Evolutionary conservation across 2,329 filamentous ascomycete genomes (phyloP).

Genomic region (Zarea fungicola): DNA sequence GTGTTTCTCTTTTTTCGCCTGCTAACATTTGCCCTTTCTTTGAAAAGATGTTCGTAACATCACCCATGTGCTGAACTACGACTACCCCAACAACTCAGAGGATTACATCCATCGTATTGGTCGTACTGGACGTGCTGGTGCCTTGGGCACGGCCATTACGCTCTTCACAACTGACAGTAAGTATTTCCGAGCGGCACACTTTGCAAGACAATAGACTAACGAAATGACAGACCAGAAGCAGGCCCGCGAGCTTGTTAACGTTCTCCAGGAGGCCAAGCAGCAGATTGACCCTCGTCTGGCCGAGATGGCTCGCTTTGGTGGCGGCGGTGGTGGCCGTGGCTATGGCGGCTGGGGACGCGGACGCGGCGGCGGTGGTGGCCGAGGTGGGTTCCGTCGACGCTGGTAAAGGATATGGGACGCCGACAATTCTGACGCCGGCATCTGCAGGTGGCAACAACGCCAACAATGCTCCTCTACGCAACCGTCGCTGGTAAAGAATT

Average conservation of each 20-base stretch:
- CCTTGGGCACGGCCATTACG: constrained; percentile 92
- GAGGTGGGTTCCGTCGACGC: constrained; percentile 41
- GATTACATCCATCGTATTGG: constrained; percentile 98
- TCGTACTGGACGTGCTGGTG: constrained; percentile 91
- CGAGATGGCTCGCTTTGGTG: constrained; percentile 92
- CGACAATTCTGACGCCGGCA: constrained; percentile 22
- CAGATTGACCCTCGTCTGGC: constrained; percentile 91
- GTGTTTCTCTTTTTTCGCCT: constrained; percentile 47
- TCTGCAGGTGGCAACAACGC: constrained; percentile 39
- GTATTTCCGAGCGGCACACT: too few species aligned
- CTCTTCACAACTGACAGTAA: constrained; percentile 99
- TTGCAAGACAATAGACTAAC: constrained; percentile 30
- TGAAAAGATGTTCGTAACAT: constrained; percentile 98
- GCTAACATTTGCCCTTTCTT: constrained; percentile 68
- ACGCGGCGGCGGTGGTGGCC: constrained; percentile 46
- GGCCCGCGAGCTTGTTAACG: constrained; percentile 90
- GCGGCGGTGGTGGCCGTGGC: constrained; percentile 73
- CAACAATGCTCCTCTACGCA: constrained; percentile 46
- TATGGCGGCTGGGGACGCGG: constrained; percentile 68
- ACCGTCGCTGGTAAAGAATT: constrained; percentile 44
- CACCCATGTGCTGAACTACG: constrained; percentile 99
- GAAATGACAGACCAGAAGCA: constrained; percentile 70
- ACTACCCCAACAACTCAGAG: constrained; percentile 98
- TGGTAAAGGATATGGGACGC: constrained; percentile 15
- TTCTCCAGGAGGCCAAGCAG: constrained; percentile 92